Conservation (phyloP, 2,329 filamentous ascomycete species). For the Verticillium longisporum region DNA sequence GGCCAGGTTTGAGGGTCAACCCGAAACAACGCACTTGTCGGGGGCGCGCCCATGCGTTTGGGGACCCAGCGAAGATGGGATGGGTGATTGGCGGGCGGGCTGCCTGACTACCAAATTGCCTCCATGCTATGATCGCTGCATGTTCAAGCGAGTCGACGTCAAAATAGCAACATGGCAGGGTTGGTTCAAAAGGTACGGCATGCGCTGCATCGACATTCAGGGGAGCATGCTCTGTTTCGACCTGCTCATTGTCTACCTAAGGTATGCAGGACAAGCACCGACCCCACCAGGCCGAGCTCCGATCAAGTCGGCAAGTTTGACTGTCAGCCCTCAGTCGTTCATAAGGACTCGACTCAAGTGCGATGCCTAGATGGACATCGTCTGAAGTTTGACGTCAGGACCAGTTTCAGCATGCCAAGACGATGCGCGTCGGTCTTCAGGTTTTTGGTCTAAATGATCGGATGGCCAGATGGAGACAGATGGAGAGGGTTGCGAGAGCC, state of each 20-base stretch:
- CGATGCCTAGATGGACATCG: neutral
- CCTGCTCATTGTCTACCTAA: neutral
- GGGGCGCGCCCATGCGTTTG: neutral
- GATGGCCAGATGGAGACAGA: neutral
- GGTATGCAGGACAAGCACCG: neutral
- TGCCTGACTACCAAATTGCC: neutral
- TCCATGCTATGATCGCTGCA: neutral
- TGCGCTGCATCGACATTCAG: neutral
- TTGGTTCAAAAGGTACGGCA: neutral
- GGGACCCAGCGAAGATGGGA: neutral
- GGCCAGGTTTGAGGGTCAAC: neutral
- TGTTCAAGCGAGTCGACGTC: neutral
- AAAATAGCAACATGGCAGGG: neutral
- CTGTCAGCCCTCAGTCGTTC: neutral
- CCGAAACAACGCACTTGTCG: neutral
- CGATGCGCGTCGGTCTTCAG: neutral
- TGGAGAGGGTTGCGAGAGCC: neutral
- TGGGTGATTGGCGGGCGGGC: neutral
- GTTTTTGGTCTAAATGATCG: neutral
- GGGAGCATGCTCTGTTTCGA: too few species aligned
- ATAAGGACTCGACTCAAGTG: neutral
- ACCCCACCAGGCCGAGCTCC: neutral
- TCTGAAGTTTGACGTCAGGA: neutral
- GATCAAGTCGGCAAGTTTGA: neutral
- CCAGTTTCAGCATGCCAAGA: neutral